Base-by-base conservation (phyloP, 2,329 filamentous ascomycete species). In the Stenocarpella maydis region DNA sequence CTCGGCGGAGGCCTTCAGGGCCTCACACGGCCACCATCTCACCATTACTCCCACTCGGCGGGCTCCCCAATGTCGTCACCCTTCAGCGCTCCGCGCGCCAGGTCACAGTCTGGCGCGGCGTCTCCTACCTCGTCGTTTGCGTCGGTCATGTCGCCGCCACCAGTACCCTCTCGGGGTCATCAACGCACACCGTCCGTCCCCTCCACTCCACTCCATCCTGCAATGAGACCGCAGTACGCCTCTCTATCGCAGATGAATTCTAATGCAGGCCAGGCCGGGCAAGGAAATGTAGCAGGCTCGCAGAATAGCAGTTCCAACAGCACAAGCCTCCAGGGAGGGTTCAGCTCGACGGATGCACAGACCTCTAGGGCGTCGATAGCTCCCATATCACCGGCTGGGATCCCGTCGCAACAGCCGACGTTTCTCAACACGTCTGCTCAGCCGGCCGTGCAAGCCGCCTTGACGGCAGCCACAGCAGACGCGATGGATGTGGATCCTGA, bases 201-300 rank as follows among this genome's bases (percentile, higher is more conserved):
- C 54, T 63, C 74, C 37, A 66, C 72, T 31, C 73, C 76, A 31
- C 70, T 80, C 28, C 81, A 82, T 70, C 81, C 80, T 43, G 80
- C 81, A 26, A 81, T 80, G 58, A 77, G 79, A 54, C 78, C 74
- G 26, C 76, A 78, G 67, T 76, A 76, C 65, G 74, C 63, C 65
- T 66, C 71, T 63, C 64, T 65, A 65, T 68, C 66, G 68, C 66
- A 67, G 63, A 64, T 63, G 63, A 63, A 64, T 52, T 61, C 65
- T 52, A 67, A 69, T 64, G 39, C 63, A 45, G 52, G 43, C 17
- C 67, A 63, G 60, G 52, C 49, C 52, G 50, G 63, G 26, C 54
- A 61, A 37, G 54, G 54, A 45, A 55, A 49, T 39, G 24, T 47
- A 55, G 52, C 24, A n/a, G 17, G 34, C 60, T 34, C 52, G 28